These are phyloP conservation scores for Calonectria hawksworthii DNA, from an alignment of 2,329 filamentous ascomycete species.

Conservation along the genomic window DNA sequence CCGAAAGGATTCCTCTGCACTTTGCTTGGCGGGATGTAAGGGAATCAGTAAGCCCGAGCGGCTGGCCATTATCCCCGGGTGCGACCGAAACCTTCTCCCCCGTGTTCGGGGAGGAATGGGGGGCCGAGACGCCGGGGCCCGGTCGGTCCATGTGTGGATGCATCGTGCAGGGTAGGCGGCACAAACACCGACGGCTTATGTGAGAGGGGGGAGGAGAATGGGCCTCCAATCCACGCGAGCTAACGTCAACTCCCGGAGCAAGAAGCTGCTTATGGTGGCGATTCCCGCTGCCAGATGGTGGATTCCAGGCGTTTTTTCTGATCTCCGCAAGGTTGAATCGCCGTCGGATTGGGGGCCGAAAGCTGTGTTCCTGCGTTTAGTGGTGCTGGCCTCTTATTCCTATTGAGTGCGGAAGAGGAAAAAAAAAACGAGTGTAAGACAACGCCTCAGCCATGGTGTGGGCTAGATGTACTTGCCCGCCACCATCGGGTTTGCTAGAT, in stretches of 20 bases:
- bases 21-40: conserved; percentile 7
- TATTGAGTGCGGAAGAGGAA: neutral
- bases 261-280: conserved; percentile 22
- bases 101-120: conserved; percentile 3
- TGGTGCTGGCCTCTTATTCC: neutral
- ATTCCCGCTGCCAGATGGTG: neutral
- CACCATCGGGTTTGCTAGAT: neutral
- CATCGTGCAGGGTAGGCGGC: neutral
- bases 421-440: neutral
- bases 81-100: neutral
- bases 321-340: conserved; percentile 3
- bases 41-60: conserved; percentile 9
- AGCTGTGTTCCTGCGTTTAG: neutral
- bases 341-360: neutral
- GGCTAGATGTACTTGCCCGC: neutral
- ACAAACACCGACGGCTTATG: neutral
- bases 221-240: neutral
- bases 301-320: conserved; percentile 6
- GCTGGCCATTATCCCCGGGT: neutral
- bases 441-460: neutral
- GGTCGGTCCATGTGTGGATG: neutral
- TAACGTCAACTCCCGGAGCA: neutral
- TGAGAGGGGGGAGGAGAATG: neutral
- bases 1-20: neutral
- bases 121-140: conserved; percentile 4